Evolutionary conservation across 345 rosid species (phyloP).

Genomic region (Carallia pectinifolia): DNA sequence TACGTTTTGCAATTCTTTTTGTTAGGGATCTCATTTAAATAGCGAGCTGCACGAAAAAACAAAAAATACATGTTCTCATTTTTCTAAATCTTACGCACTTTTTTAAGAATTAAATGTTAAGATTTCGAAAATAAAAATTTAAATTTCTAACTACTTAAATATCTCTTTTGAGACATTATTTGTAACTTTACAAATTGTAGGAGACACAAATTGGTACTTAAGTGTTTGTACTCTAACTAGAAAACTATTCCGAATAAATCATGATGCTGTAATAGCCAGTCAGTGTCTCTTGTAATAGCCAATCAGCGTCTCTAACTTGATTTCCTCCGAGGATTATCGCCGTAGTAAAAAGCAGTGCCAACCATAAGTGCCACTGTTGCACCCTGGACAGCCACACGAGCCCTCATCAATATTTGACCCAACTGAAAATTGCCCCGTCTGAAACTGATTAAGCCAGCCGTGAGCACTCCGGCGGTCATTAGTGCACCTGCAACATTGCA

Average conservation of each 20-base stretch:
- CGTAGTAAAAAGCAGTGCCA: slow-evolving; percentile 80
- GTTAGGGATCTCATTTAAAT: no score
- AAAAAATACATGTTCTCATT: no score
- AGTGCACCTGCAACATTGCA: slow-evolving; percentile 64
- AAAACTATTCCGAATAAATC: neutral
- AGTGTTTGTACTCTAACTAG: neutral
- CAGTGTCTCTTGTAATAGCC: neutral
- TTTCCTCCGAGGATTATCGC: slow-evolving; percentile 76
- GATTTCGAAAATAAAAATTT: no score
- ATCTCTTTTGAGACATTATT: no score
- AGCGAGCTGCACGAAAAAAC: no score
- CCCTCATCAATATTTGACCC: slow-evolving; percentile 77
- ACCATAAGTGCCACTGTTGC: slow-evolving; percentile 77
- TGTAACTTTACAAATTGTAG: no score
- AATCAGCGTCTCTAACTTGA: neutral
- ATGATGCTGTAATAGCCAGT: neutral
- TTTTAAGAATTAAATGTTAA: no score
- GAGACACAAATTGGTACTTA: no score
- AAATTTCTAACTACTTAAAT: no score
- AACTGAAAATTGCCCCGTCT: slow-evolving; percentile 61
- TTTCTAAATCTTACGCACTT: no score
- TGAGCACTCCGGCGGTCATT: slow-evolving; percentile 87
- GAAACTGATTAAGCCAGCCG: slow-evolving; percentile 86
- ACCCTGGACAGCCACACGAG: slow-evolving; percentile 72
- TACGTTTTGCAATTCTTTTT: no score